A percentile compares a stretch with the other conserved stretches of the same genome.
phyloP scores from a whole-genome alignment of 2,329 filamentous ascomycete species.

The Neonectria punicea region DNA sequence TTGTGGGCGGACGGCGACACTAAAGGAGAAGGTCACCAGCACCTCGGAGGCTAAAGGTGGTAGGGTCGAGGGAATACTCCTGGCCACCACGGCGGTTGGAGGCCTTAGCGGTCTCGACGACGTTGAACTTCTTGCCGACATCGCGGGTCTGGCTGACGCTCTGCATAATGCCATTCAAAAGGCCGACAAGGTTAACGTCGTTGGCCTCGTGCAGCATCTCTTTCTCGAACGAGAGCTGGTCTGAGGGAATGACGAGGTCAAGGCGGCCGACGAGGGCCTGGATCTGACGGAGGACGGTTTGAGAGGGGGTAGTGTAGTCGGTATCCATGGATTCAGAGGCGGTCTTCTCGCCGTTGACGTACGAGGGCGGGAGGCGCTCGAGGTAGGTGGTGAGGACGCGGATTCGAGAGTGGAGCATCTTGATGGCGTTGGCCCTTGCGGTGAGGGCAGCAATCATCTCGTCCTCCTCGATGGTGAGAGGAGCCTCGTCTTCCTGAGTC shows the following conservation, averaged over 20 bases:
- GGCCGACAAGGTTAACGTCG: conserved; percentile 81
- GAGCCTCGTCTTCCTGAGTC: conserved; percentile 52
- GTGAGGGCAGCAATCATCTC: conserved; percentile 75
- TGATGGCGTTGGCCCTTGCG: conserved; percentile 90
- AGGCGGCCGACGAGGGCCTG: conserved; percentile 86
- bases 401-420: conserved; percentile 86
- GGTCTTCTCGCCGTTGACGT: conserved; percentile 63
- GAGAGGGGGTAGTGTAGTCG: conserved; percentile 61
- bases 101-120: conserved; percentile 60
- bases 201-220: conserved; percentile 83
- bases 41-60: conserved; percentile 40
- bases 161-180: conserved; percentile 80
- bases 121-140: conserved; percentile 77
- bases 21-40: conserved; percentile 48
- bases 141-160: conserved; percentile 77
- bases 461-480: conserved; percentile 68
- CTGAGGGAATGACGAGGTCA: conserved; percentile 80
- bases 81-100: conserved; percentile 36
- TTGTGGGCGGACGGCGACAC: not conserved
- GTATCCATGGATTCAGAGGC: conserved; percentile 48
- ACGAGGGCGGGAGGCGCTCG: conserved; percentile 73
- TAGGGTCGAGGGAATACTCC: conserved; percentile 36
- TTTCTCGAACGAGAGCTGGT: conserved; percentile 71
- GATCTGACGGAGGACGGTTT: conserved; percentile 86
- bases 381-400: conserved; percentile 82